Evolutionary conservation across 2,329 filamentous ascomycete genomes (phyloP), one percentile per base, ranked within the genome.

Genomic region (Dothideomycetes sp.): DNA sequence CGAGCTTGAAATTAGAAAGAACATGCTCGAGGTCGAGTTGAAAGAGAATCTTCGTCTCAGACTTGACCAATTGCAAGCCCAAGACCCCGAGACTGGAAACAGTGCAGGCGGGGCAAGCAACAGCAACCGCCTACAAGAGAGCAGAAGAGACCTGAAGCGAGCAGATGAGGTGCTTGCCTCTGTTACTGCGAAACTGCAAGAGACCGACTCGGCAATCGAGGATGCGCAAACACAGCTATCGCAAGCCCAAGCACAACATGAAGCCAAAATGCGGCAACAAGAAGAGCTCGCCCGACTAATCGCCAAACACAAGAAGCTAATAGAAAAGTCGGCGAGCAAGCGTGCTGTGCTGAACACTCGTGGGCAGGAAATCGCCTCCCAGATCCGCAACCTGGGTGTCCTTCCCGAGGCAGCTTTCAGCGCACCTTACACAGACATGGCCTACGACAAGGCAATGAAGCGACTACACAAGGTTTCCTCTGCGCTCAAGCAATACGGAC

Each of bases 381-480:
- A 88, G 47, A 96, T 98, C 52, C 81, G 89, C 34, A 87, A 94
- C 49, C 70, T 98, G 5, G 91, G 91, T 49, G 88, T 94, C 14
- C 71, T 98, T 12, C 89, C 91, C 0, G 88, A 96, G 46, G 88
- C 95, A 53, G 87, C 89, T 0, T 91, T 94, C 57, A 84, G 84
- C 49, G 91, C 88, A 54, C 51, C 49, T 7, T 98, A 94, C 58
- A 79, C 84, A 54, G 81, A 81, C 50, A 82, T 86, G 59, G 81
- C 86, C 50, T 78, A 81, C 18, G 84, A 88, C 46, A 76, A 57
- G 49, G 62, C 56, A 39, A 70, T 72, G 38, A 74, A 73, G 53
- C 79, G 81, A 41, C 75, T 96, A 17, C 87, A 91, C 64, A 93
- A 88, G 55, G 86, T 89, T 54, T 93, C 94, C 47, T 85, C 94